A percentile compares a stretch with the other conserved stretches of the same genome.
Evolutionary conservation across 2,329 filamentous ascomycete genomes (phyloP).

Genomic region (Trichophyton mentagrophytes): DNA sequence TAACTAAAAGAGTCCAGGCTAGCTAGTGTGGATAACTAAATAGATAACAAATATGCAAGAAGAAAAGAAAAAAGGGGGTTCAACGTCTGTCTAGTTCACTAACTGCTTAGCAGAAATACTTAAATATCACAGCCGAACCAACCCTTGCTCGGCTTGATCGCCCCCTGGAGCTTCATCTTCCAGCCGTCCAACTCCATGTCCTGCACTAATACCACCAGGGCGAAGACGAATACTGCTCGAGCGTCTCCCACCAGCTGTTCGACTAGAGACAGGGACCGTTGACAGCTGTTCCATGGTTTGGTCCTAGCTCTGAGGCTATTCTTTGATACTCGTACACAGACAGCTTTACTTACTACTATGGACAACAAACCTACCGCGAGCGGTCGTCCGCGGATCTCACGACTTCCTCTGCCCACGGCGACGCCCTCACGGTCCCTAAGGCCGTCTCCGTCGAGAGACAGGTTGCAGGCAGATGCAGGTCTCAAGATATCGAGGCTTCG

Average conservation of each 20-base stretch:
- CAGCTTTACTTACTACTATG: slow-evolving; percentile 17
- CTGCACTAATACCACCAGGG: background rate
- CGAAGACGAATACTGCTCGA: background rate
- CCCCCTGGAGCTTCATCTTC: too few relatives aligned
- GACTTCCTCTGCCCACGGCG: slow-evolving; percentile 37
- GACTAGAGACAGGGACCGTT: background rate
- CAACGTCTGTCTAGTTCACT: too few relatives aligned
- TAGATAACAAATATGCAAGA: too few relatives aligned
- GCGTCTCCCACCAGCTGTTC: background rate
- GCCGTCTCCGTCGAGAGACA: slow-evolving; percentile 37
- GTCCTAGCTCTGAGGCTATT: background rate
- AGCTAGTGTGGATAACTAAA: too few relatives aligned
- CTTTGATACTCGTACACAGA: background rate
- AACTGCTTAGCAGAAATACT: too few relatives aligned
- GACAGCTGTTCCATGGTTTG: background rate
- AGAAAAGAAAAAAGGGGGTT: too few relatives aligned
- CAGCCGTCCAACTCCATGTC: too few relatives aligned
- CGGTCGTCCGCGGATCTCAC: slow-evolving; percentile 40
- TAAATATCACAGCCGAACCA: too few relatives aligned
- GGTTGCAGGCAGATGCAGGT: slow-evolving; percentile 31
- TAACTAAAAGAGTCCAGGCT: too few relatives aligned
- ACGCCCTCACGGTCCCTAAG: slow-evolving; percentile 31
- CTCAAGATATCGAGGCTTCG: slow-evolving; percentile 27
- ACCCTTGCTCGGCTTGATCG: too few relatives aligned
- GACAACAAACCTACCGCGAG: slow-evolving; percentile 23